These are phyloP conservation scores for Taphrina deformans DNA, from an alignment of 1,139 yeast species.

Conservation along the genomic window DNA sequence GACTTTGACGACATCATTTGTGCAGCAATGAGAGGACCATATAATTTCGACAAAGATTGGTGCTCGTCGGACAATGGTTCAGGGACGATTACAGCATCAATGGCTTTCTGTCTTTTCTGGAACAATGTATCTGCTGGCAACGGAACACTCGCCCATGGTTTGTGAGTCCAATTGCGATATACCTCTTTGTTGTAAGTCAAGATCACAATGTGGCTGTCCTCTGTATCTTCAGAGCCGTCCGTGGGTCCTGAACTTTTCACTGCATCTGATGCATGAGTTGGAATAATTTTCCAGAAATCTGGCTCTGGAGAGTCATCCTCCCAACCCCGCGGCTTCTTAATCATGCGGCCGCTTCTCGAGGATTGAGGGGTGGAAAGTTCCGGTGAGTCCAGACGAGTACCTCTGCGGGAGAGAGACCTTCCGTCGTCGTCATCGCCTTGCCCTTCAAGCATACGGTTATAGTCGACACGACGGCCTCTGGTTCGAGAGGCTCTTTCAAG, in stretches of 20 bases:
- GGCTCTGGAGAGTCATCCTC: constrained; percentile 11
- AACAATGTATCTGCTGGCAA: background rate
- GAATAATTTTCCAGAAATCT: background rate
- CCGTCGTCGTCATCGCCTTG: constrained; percentile 39
- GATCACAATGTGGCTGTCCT: constrained; percentile 8
- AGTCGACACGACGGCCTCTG: constrained; percentile 46
- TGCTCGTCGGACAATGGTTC: constrained; percentile 10
- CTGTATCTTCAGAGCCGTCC: background rate
- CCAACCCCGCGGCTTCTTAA: constrained; percentile 4
- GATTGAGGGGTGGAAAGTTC: background rate
- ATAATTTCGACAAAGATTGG: constrained; percentile 6
- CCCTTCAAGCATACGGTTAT: constrained; percentile 39
- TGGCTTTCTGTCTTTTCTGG: background rate
- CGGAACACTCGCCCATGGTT: constrained; percentile 10
- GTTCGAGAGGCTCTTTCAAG: constrained; percentile 45
- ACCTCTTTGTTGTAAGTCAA: background rate
- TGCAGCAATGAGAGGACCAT: constrained; percentile 12
- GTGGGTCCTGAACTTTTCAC: background rate
- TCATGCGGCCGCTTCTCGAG: constrained; percentile 10
- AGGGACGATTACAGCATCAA: constrained; percentile 9
- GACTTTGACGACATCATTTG: constrained; percentile 2
- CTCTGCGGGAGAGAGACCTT: background rate
- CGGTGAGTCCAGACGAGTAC: background rate
- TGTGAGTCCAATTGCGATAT: background rate
- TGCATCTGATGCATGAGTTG: background rate